Evolutionary conservation across 2,329 filamentous ascomycete genomes (phyloP), one percentile per base, ranked within the genome.

Genomic region (Colletotrichum spinosum): DNA sequence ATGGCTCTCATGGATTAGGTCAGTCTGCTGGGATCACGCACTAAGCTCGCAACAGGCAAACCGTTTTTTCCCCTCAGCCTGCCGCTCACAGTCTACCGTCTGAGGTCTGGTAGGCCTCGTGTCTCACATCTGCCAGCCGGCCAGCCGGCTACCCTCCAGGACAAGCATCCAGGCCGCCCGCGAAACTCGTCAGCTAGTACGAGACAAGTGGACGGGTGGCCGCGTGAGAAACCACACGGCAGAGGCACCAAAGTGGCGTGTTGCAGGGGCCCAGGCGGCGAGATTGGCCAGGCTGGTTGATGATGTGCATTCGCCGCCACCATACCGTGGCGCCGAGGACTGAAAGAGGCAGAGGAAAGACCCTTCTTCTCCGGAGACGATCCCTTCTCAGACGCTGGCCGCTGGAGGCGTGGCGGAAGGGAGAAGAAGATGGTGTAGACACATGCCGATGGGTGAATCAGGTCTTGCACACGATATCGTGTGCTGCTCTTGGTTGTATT

Each of bases 231-330:
- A 48, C 35, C 51, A 48, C 57, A 56, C 42, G 49, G 38, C 54
- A 67, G 34, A 64, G 53, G 54, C 48, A 59, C 51, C 64, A 50
- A 37, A 59, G 60, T 59, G 64, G 64, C 64, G 53, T 64, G 54
- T 64, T 55, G 54, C 54, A 67, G 53, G 48, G 42, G 13, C 41
- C 17, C 48, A 50, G 34, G 15, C 10, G 49, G 44, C 45, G 12
- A 59, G 53, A 45, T 63, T 63, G 59, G 48, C 53, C 42, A 46
- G 46, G 53, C 46, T 42, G 44, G 15, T 48, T 11, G 25, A 59
- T 59, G 59, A 57, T 64, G 53, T 64, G 52, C 59, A 67, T 58
- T 51, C 15, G 54, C 53, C 39, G 59, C 59, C 53, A 53, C 54
- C 50, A 49, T 17, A 44, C 52, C 33, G 55, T 55, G 61, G 61